Base-by-base conservation (phyloP, 2,329 filamentous ascomycete genomes). In the Escovopsis sp. region DNA sequence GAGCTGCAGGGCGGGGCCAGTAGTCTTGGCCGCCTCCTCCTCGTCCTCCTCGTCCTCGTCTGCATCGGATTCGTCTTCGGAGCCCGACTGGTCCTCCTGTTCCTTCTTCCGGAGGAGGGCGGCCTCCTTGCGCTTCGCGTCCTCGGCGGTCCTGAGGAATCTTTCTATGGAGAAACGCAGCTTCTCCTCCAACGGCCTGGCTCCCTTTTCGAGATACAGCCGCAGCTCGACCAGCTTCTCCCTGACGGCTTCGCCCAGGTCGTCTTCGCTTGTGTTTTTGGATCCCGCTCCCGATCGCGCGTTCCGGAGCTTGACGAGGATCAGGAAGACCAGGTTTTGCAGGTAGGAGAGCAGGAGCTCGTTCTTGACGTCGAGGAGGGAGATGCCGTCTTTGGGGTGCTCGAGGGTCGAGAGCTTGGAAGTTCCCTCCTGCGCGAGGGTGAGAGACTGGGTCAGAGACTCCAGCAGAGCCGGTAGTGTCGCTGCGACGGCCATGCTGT, bases 111-210 rank as follows among this genome's bases (percentile, higher is more conserved):
- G 45, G 5, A 52, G 55, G 9, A 59, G 61, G 2, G 58, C 56
- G 37, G 64, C 63, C 4, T 60, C 61, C 54, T 64, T 40, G 54
- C 62, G 67, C 48, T 80, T 73, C 4, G 76, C 72, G 51, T 89
- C 81, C 47, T 94, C 84, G 33, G 87, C 87, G 0, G 86, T 85
- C 48, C 86, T 82, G 18, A 98, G 70, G 26, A 95, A 87, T 57
- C 94, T 91, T 61, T 96, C 89, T 54, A 98, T 86, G 59, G 95
- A 88, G 63, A 95, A 98, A 51, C 87, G 89, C 47, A 98, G 65
- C 53, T 88, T 84, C 51, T 82, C 82, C 63, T 98, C 93, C 12
- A 96, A 66, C 0, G 91, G 91, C 12, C 85, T 78, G 4, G 94
- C 84, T 50, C 91, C 93, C 58, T 87, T 87, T 56, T 98, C 93